A percentile compares a stretch with the other conserved stretches of the same genome.
Conservation (phyloP, 768 basidiomycete species). For the Obba rivulosa region DNA sequence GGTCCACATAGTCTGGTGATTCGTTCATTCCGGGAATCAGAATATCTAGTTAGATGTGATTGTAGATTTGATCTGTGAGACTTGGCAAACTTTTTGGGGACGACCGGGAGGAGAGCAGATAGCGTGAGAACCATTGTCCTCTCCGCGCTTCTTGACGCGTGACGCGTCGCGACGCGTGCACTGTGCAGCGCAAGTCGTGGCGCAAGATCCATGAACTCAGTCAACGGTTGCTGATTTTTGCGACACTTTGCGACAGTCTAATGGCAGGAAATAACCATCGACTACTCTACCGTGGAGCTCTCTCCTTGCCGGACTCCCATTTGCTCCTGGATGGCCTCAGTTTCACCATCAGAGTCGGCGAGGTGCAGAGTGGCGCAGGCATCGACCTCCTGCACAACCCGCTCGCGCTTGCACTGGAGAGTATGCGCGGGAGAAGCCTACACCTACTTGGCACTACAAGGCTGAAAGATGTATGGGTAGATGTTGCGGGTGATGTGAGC, state of each 20-base stretch:
- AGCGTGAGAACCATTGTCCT: too few species aligned
- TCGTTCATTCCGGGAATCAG: background rate
- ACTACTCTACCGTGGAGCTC: constrained; percentile 69
- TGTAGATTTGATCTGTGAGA: too few species aligned
- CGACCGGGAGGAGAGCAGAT: too few species aligned
- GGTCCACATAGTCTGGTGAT: constrained; percentile 36
- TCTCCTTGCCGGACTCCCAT: constrained; percentile 69
- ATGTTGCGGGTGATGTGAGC: constrained; percentile 38
- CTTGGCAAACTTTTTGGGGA: too few species aligned
- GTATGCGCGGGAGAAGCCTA: constrained; percentile 69
- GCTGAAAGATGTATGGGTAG: constrained; percentile 53
- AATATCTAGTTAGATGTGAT: too few species aligned
- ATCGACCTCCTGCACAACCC: constrained; percentile 54
- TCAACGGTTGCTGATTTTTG: too few species aligned
- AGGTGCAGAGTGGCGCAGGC: background rate
- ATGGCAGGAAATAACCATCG: constrained; percentile 31
- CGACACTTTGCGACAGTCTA: too few species aligned
- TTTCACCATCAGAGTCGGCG: constrained; percentile 33
- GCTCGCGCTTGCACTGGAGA: constrained; percentile 68
- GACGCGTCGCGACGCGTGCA: too few species aligned
- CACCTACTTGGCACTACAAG: constrained; percentile 50
- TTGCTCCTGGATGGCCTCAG: constrained; percentile 70
- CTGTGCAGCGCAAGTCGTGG: too few species aligned
- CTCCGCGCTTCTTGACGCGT: too few species aligned
- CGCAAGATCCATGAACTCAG: too few species aligned